Evolutionary conservation across 2,329 filamentous ascomycete species (phyloP).

Genomic region (Penicillium polonicum): DNA sequence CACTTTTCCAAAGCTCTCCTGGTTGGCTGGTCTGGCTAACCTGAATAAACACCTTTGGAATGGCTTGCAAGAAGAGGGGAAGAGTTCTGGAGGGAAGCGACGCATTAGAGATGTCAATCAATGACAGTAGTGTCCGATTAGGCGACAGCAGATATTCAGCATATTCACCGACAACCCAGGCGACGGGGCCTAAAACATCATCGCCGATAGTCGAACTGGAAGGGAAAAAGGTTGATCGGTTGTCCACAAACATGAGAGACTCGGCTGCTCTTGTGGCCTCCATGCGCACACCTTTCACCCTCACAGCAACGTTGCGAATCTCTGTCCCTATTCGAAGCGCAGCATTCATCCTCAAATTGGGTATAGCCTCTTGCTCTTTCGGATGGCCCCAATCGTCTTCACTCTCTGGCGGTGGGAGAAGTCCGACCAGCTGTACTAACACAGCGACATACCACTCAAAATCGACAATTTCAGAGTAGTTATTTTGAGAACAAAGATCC

Average conservation of each 20-base stretch:
- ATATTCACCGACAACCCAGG: conserved; percentile 90
- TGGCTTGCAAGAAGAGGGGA: conserved; percentile 77
- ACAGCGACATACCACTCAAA: conserved; percentile 98
- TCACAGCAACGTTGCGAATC: conserved; percentile 84
- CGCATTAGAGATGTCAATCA: conserved; percentile 66
- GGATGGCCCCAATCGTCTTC: conserved; percentile 24
- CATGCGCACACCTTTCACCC: conserved; percentile 77
- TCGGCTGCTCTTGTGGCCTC: conserved; percentile 84
- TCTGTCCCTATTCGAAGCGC: conserved; percentile 69
- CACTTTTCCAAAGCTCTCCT: conserved; percentile 74
- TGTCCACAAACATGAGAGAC: conserved; percentile 62
- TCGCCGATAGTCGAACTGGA: conserved; percentile 50
- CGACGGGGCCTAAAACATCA: conserved; percentile 70
- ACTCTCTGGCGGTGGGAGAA: conserved; percentile 42
- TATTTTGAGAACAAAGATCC: conserved; percentile 84
- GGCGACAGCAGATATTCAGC: conserved; percentile 68
- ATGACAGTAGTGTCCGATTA: conserved; percentile 68
- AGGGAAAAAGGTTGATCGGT: conserved; percentile 58
- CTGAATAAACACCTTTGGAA: conserved; percentile 78
- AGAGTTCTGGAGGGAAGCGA: conserved; percentile 64
- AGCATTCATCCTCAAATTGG: conserved; percentile 22
- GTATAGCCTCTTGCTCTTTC: conserved; percentile 13
- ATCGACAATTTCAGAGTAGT: conserved; percentile 79
- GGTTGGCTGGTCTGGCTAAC: conserved; percentile 63
- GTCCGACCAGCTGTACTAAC: conserved; percentile 77